Percentiles rank a stretch among this genome's conserved stretches.
phyloP scores from a whole-genome alignment of 768 basidiomycete genomes.

The Sarcomyxa edulis region DNA sequence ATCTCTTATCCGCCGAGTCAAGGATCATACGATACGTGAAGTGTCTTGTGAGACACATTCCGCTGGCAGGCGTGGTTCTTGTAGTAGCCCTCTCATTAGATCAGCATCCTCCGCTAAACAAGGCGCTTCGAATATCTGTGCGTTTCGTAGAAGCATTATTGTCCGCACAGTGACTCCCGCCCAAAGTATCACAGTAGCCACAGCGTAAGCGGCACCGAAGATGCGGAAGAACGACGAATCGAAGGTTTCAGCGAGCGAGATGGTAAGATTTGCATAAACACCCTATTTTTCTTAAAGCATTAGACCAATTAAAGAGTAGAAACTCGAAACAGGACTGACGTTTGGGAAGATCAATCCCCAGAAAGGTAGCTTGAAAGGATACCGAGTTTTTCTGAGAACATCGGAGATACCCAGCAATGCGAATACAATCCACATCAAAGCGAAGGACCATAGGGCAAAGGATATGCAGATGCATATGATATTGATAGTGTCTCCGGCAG shows the following conservation, averaged over 20 bases:
- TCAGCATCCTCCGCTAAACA: slow-evolving; percentile 31
- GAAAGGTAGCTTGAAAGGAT: slow-evolving; percentile 52
- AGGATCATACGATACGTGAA: too few relatives aligned
- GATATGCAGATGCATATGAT: slow-evolving; percentile 41
- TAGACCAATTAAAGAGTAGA: not conserved
- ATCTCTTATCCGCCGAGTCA: too few relatives aligned
- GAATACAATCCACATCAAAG: slow-evolving; percentile 57
- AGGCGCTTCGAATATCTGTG: slow-evolving; percentile 38
- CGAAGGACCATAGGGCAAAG: slow-evolving; percentile 57
- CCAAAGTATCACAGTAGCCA: slow-evolving; percentile 49
- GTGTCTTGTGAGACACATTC: too few relatives aligned
- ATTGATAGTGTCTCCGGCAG: slow-evolving; percentile 32
- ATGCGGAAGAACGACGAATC: slow-evolving; percentile 52
- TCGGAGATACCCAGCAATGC: slow-evolving; percentile 46
- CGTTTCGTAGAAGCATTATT: slow-evolving; percentile 22
- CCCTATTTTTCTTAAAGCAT: slow-evolving; percentile 27
- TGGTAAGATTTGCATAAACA: slow-evolving; percentile 64
- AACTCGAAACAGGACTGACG: slow-evolving; percentile 36
- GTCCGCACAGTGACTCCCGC: slow-evolving; percentile 40
- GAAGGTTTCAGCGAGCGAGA: slow-evolving; percentile 43
- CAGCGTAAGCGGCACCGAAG: slow-evolving; percentile 51
- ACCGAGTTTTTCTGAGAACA: slow-evolving; percentile 29
- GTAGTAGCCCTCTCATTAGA: too few relatives aligned
- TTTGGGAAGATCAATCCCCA: slow-evolving; percentile 76
- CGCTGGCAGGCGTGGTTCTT: too few relatives aligned